These are phyloP conservation scores for Aschersonia sp. DNA, from an alignment of 2,329 filamentous ascomycete genomes.

Conservation along the genomic window DNA sequence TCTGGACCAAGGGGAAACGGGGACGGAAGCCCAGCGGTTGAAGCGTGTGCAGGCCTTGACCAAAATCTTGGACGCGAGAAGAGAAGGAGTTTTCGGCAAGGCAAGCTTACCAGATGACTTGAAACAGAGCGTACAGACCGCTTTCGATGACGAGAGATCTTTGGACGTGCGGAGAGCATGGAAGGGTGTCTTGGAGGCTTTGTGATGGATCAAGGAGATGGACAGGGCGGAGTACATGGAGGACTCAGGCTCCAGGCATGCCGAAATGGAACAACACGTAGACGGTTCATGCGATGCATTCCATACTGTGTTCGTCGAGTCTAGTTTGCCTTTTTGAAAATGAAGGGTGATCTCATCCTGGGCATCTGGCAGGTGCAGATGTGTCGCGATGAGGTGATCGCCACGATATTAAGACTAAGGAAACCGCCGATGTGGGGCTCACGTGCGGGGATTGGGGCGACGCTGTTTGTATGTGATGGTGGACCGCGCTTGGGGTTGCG, in stretches of 20 bases:
- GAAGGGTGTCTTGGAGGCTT: constrained; percentile 17
- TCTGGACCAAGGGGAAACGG: constrained; percentile 27
- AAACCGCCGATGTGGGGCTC: too few relatives aligned
- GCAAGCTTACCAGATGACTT: constrained; percentile 14
- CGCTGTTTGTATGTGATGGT: neutral
- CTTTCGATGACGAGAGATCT: constrained; percentile 26
- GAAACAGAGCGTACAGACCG: constrained; percentile 16
- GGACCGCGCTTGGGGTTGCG: constrained; percentile 9
- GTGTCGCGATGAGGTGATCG: too few relatives aligned
- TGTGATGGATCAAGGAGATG: constrained; percentile 6
- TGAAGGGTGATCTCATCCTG: too few relatives aligned
- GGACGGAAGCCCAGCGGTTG: constrained; percentile 36
- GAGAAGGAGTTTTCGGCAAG: constrained; percentile 26
- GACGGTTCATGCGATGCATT: too few relatives aligned
- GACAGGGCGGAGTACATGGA: neutral
- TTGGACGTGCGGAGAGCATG: constrained; percentile 30
- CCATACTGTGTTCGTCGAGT: too few relatives aligned
- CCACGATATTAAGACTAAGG: too few relatives aligned
- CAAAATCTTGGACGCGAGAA: constrained; percentile 25
- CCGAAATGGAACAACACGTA: neutral
- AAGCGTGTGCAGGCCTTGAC: constrained; percentile 30
- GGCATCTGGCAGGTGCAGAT: too few relatives aligned
- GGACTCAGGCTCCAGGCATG: neutral
- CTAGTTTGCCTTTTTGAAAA: too few relatives aligned
- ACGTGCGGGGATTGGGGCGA: neutral